These are phyloP conservation scores for Chlorella vulgaris DNA, from an alignment of 139 green algal species.

Conservation along the genomic window DNA sequence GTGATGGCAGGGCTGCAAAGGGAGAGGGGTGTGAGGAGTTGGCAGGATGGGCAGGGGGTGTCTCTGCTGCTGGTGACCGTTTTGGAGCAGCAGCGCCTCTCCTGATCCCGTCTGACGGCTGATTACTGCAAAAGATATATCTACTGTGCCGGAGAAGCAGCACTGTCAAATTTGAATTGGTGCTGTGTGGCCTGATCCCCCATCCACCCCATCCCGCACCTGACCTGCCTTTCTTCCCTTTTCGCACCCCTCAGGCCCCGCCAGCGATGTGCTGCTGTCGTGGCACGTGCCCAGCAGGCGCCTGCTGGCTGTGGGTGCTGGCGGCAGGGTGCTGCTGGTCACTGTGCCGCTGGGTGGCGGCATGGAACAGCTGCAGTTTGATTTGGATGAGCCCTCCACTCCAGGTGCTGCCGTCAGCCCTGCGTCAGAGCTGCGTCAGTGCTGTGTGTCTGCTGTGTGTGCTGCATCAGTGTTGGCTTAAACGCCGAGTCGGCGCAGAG, in stretches of 20 bases:
- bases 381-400: background rate
- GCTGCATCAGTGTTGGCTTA: background rate
- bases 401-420: too few relatives aligned
- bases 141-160: too few relatives aligned
- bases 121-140: too few relatives aligned
- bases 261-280: constrained; percentile 10
- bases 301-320: constrained; percentile 54
- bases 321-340: constrained; percentile 43
- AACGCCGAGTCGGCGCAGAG: background rate
- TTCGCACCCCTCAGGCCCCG: too few relatives aligned
- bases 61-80: too few relatives aligned
- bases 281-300: constrained; percentile 36
- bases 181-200: too few relatives aligned
- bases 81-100: background rate
- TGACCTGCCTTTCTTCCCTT: too few relatives aligned
- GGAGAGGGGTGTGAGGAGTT: too few relatives aligned
- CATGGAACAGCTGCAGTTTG: constrained; percentile 15
- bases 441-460: background rate
- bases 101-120: background rate
- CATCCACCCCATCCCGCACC: too few relatives aligned
- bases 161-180: too few relatives aligned
- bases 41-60: background rate
- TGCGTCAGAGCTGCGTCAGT: too few relatives aligned
- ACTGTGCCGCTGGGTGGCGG: constrained; percentile 7
- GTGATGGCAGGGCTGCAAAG: background rate